Evolutionary conservation across 1,284 basidiomycete genomes (phyloP), one percentile per base, ranked within the genome.

Genomic region (Puccinia coronata): DNA sequence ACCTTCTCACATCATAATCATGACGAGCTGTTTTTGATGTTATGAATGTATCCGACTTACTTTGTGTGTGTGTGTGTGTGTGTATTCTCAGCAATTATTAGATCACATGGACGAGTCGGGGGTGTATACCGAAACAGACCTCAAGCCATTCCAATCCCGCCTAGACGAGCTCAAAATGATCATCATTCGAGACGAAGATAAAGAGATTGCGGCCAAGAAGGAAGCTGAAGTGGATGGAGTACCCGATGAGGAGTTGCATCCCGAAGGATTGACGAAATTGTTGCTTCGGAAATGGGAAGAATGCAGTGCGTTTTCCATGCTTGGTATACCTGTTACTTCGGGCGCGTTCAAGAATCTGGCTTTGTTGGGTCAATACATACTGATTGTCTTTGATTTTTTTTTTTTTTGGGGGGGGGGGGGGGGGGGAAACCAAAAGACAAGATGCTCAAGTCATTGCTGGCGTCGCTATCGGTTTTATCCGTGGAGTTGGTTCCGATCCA

Each of bases 51-150:
- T 41, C 47, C 23, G 23, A 34, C 16, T 41, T n/a, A 16, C 16
- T 51, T 49, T n/a, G 31, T 72, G 43, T 25, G 43, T 43, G 43
- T 43, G 16, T 43, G 43, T 43, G 43, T 43, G 43, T 43, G 43
- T 43, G 8, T 43, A 8, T 72, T 31, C 61, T n/a, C 77, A 82
- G 94, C 93, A 95, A 94, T 92, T 96, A 57, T 89, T 97, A 71
- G 91, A 91, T 84, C 93, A 95, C 85, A 93, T 96, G 92, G 92
- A 95, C 86, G 95, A 98, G 86, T 95, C 93, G 0, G 92, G 92
- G 9, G 91, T 94, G 53, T 98, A 96, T 87, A 97, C 94, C 83
- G 93, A 95, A 86, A 88, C 91, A 41, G 94, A 96, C 87, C 90
- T 97, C 59, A 89, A 89, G 34, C 94, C 95, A 1, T 97, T 96